A percentile compares a stretch with the other conserved stretches of the same genome.
Conservation (phyloP, 441 rosid genomes). For the Erysimum pusillum region DNA sequence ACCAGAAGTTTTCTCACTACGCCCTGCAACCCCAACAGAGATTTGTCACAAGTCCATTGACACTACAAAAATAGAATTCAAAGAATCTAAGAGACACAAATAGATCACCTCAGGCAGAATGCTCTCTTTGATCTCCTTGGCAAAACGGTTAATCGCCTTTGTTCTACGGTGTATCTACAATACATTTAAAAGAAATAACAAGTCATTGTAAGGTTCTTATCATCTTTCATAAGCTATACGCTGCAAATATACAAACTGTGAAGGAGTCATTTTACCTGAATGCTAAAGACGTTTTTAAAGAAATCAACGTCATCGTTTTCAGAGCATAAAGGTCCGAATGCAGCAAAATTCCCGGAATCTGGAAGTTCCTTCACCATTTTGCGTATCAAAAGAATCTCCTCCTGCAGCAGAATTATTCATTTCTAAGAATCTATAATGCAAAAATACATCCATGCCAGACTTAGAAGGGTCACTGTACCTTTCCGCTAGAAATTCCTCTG, state of each 20-base stretch:
- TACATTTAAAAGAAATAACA: constrained; percentile 27
- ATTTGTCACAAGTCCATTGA: constrained; percentile 39
- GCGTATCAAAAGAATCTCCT: constrained; percentile 83
- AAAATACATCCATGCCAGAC: constrained; percentile 3
- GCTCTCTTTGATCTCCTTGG: constrained; percentile 55
- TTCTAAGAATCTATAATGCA: constrained; percentile 14
- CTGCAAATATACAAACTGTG: constrained; percentile 12
- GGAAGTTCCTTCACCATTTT: constrained; percentile 85
- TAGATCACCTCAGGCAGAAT: constrained; percentile 66
- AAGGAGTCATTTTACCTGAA: constrained; percentile 64
- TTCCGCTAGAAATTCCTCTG: constrained; percentile 55
- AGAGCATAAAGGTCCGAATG: constrained; percentile 74
- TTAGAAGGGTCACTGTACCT: constrained; percentile 60
- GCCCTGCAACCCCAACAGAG: constrained; percentile 60
- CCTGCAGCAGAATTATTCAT: constrained; percentile 56
- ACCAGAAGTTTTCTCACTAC: constrained; percentile 73
- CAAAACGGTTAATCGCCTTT: constrained; percentile 73
- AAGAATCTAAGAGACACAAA: constrained; percentile 12
- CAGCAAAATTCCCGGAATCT: constrained; percentile 60
- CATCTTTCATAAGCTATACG: constrained; percentile 1
- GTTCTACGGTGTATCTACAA: constrained; percentile 82
- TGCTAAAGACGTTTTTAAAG: constrained; percentile 75
- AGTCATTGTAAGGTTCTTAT: constrained; percentile 3
- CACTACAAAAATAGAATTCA: constrained; percentile 3
- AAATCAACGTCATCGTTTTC: constrained; percentile 89